These are phyloP conservation scores for Phytopythium litorale DNA, from an alignment of 352 stramenopile species.

Conservation along the genomic window DNA sequence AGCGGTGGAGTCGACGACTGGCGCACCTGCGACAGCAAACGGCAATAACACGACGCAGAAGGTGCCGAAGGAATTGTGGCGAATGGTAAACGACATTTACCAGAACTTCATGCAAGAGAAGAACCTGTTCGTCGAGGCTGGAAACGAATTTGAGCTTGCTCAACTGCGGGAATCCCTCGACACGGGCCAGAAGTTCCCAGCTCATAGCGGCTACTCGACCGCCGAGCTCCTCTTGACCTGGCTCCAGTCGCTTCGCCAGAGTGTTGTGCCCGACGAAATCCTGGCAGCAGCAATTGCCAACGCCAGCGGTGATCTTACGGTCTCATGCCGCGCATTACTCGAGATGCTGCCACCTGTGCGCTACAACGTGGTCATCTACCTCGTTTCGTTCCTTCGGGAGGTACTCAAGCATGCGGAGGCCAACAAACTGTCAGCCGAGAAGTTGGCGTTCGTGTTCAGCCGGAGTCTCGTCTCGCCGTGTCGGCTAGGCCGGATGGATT, in stretches of 20 bases:
- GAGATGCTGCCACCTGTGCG: conserved; percentile 89
- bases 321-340: conserved; percentile 67
- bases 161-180: conserved; percentile 91
- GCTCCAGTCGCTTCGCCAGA: conserved; percentile 87
- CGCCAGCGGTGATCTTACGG: conserved; percentile 68
- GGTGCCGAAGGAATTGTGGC: conserved; percentile 97
- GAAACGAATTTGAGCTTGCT: conserved; percentile 60
- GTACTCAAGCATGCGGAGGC: conserved; percentile 66
- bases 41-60: conserved; percentile 36
- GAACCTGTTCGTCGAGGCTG: conserved; percentile 80
- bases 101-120: conserved; percentile 67
- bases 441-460: conserved; percentile 73
- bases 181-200: conserved; percentile 81
- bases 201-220: conserved; percentile 87
- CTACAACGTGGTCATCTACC: conserved; percentile 98
- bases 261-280: conserved; percentile 83
- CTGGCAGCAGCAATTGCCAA: conserved; percentile 62
- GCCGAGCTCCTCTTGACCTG: conserved; percentile 90
- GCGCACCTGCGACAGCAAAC: conserved; percentile 8
- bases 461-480: conserved; percentile 62
- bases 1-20: conserved; percentile 15
- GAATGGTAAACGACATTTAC: conserved; percentile 96
- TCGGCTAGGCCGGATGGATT: conserved; percentile 13
- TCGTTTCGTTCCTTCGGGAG: conserved; percentile 96
- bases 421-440: conserved; percentile 73